Percentiles rank a stretch among this genome's conserved stretches.
Evolutionary conservation across 495 filamentous ascomycete species (phyloP).

Genomic region (Amniculicola lignicola): DNA sequence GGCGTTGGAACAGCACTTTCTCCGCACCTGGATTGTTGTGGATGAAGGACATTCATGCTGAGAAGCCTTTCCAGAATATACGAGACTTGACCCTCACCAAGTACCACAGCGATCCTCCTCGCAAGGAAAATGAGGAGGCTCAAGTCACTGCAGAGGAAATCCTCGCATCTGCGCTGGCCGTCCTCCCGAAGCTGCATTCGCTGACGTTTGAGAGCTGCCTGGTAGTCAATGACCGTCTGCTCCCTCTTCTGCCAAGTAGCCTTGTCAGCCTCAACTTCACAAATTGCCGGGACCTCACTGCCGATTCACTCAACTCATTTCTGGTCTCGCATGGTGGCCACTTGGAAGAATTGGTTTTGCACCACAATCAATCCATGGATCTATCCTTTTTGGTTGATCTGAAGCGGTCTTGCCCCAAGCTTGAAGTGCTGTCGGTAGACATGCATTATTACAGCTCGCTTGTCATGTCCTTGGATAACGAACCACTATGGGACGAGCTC

Average conservation of each 20-base stretch:
- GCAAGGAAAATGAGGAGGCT: slow-evolving; percentile 30
- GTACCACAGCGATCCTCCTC: slow-evolving; percentile 42
- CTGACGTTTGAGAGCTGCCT: slow-evolving; percentile 67
- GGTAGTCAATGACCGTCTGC: slow-evolving; percentile 56
- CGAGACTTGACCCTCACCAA: slow-evolving; percentile 63
- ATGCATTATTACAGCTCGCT: slow-evolving; percentile 62
- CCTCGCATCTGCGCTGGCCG: slow-evolving; percentile 56
- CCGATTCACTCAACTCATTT: slow-evolving; percentile 56
- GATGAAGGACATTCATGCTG: slow-evolving; percentile 55
- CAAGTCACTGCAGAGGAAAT: slow-evolving; percentile 40
- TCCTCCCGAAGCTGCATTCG: slow-evolving; percentile 58
- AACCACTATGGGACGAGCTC: slow-evolving; percentile 66
- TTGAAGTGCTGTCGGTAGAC: slow-evolving; percentile 70
- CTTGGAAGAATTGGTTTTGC: slow-evolving; percentile 62
- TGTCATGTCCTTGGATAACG: slow-evolving; percentile 56
- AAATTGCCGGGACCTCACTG: slow-evolving; percentile 68
- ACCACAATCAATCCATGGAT: slow-evolving; percentile 74
- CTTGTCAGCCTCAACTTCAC: slow-evolving; percentile 65
- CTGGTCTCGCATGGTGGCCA: slow-evolving; percentile 59
- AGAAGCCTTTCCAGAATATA: slow-evolving; percentile 57
- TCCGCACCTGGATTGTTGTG: slow-evolving; percentile 46
- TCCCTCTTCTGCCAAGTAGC: slow-evolving; percentile 59
- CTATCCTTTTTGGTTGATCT: slow-evolving; percentile 66
- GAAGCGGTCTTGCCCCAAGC: slow-evolving; percentile 58
- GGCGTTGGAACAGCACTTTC: slow-evolving; percentile 76